Evolutionary conservation across 768 basidiomycete species (phyloP).

Genomic region (Termitomyces sp.): DNA sequence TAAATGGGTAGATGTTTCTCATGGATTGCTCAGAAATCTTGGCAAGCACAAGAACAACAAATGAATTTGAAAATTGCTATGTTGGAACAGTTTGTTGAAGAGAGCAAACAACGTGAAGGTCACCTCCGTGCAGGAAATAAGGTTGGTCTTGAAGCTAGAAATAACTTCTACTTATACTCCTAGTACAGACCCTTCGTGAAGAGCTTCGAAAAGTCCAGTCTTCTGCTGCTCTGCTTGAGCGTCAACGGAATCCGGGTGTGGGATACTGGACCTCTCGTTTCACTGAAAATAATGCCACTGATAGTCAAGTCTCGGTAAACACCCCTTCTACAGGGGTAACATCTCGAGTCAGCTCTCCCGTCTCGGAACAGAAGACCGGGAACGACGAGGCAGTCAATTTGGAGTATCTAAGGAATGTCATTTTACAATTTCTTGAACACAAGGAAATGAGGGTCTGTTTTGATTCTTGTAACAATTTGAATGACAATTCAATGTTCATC

Average conservation of each 20-base stretch:
- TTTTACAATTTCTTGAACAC: slow-evolving; percentile 95
- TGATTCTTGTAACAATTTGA: background rate
- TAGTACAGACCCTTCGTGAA: slow-evolving; percentile 74
- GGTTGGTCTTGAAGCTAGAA: slow-evolving; percentile 33
- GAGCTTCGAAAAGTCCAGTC: slow-evolving; percentile 95
- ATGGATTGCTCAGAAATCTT: slow-evolving; percentile 22
- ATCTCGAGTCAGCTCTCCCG: slow-evolving; percentile 29
- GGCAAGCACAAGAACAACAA: slow-evolving; percentile 39
- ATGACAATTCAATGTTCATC: background rate
- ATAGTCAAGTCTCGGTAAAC: slow-evolving; percentile 31
- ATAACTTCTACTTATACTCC: background rate
- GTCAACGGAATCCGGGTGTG: slow-evolving; percentile 88
- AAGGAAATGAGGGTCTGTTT: slow-evolving; percentile 92
- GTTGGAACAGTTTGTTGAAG: slow-evolving; percentile 69
- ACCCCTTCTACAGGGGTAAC: slow-evolving; percentile 18
- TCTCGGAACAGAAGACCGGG: slow-evolving; percentile 25
- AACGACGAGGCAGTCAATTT: slow-evolving; percentile 91
- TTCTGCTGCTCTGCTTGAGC: slow-evolving; percentile 83
- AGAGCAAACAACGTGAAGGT: slow-evolving; percentile 60
- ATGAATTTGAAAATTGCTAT: slow-evolving; percentile 39
- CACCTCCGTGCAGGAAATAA: slow-evolving; percentile 76
- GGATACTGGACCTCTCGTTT: slow-evolving; percentile 78
- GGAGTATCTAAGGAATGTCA: slow-evolving; percentile 94
- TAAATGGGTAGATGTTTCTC: background rate
- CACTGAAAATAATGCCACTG: slow-evolving; percentile 35